phyloP scores from a whole-genome alignment of 257 asterid genomes.

The Primulina eburnea region DNA sequence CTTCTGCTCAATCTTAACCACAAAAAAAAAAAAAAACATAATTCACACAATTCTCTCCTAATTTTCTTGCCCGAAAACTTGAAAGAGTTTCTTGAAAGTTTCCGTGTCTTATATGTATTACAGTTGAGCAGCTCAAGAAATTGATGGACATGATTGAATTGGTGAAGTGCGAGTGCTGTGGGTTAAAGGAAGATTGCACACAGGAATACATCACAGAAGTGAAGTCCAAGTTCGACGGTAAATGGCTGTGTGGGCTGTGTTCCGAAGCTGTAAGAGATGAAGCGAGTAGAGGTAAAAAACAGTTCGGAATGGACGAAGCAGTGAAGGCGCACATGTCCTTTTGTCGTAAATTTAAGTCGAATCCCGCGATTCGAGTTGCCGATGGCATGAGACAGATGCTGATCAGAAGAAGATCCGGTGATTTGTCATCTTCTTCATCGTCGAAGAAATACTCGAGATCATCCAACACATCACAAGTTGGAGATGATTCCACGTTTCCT shows the following conservation, averaged over 20 bases:
- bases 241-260: slow-evolving; percentile 90
- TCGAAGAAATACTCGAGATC: slow-evolving; percentile 57
- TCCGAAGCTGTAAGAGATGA: slow-evolving; percentile 91
- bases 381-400: slow-evolving; percentile 92
- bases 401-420: slow-evolving; percentile 51
- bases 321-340: slow-evolving; percentile 82
- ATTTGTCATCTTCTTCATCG: slow-evolving; percentile 31
- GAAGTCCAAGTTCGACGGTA: slow-evolving; percentile 64
- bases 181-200: slow-evolving; percentile 87
- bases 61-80: not conserved
- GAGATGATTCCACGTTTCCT: slow-evolving; percentile 46
- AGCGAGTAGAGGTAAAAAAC: slow-evolving; percentile 45
- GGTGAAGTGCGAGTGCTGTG: slow-evolving; percentile 90
- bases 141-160: slow-evolving; percentile 62
- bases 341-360: slow-evolving; percentile 62
- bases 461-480: slow-evolving; percentile 51
- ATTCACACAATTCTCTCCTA: slow-evolving; percentile 1
- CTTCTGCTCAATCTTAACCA: slow-evolving; percentile 10
- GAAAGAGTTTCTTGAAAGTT: too few relatives aligned
- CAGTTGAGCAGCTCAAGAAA: not conserved
- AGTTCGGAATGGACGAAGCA: slow-evolving; percentile 56
- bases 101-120: too few relatives aligned
- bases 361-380: slow-evolving; percentile 78
- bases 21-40: not conserved
- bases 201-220: slow-evolving; percentile 66